A percentile compares a stretch with the other conserved stretches of the same genome.
Evolutionary conservation across 208 protist species (phyloP).

Genomic region (Zelonia costaricensis): DNA sequence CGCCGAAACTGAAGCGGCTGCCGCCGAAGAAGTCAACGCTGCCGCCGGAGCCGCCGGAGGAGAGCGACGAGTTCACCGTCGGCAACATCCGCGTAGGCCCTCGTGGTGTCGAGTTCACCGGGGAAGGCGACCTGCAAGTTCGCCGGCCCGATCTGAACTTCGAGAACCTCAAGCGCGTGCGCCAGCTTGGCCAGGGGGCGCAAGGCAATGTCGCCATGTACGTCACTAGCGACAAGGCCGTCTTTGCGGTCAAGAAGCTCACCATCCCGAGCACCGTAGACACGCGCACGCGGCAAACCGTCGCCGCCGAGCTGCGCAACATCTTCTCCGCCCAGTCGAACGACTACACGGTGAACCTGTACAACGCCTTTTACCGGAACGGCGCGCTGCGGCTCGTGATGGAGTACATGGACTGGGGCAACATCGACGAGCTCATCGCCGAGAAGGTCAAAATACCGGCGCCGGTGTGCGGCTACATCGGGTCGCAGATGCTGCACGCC

Average conservation of each 20-base stretch:
- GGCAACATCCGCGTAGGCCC: slow-evolving; percentile 79
- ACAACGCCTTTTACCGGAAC: slow-evolving; percentile 86
- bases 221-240: slow-evolving; percentile 33
- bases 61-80: slow-evolving; percentile 67
- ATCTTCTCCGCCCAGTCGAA: slow-evolving; percentile 75
- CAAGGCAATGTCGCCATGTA: slow-evolving; percentile 86
- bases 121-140: slow-evolving; percentile 75
- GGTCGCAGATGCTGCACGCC: slow-evolving; percentile 76
- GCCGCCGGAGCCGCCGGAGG: slow-evolving; percentile 27
- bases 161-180: slow-evolving; percentile 45
- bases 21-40: slow-evolving; percentile 48
- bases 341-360: slow-evolving; percentile 76
- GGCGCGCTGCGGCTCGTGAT: slow-evolving; percentile 73
- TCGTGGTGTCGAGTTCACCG: slow-evolving; percentile 74
- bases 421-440: slow-evolving; percentile 81
- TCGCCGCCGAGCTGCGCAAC: slow-evolving; percentile 82
- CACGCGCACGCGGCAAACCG: slow-evolving; percentile 62
- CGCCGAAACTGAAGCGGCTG: slow-evolving; percentile 71
- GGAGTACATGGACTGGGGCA: slow-evolving; percentile 92
- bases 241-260: slow-evolving; percentile 85
- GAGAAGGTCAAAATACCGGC: slow-evolving; percentile 46
- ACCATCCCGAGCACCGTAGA: slow-evolving; percentile 63
- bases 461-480: slow-evolving; percentile 68
- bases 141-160: slow-evolving; percentile 64
- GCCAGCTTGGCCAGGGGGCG: slow-evolving; percentile 62